phyloP scores from a whole-genome alignment of 768 basidiomycete genomes.

The Amanita phalloides region DNA sequence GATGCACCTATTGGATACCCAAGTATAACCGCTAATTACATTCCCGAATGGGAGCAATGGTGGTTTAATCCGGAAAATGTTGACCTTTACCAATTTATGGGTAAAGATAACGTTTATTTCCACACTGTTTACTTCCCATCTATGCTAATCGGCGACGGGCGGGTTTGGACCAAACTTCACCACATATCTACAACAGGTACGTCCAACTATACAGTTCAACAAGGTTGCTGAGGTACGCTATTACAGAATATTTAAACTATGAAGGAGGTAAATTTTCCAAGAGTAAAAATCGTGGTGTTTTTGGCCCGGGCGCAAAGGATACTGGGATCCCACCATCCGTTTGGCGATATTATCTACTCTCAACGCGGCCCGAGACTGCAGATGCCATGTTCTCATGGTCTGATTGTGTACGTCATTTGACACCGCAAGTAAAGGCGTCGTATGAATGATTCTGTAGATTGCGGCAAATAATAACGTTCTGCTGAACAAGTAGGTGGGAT shows the following conservation, averaged over 20 bases:
- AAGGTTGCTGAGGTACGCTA: background rate
- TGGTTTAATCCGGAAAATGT: constrained; percentile 92
- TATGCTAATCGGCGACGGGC: constrained; percentile 79
- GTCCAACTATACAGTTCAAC: constrained; percentile 10
- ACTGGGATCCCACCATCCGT: constrained; percentile 91
- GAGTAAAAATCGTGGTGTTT: constrained; percentile 92
- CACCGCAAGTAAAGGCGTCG: background rate
- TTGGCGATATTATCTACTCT: constrained; percentile 94
- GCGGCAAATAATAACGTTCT: constrained; percentile 88
- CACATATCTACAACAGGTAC: constrained; percentile 92
- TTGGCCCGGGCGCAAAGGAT: constrained; percentile 88
- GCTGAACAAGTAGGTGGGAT: constrained; percentile 68
- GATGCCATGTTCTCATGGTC: constrained; percentile 97
- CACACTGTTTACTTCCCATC: constrained; percentile 94
- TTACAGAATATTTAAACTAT: constrained; percentile 89
- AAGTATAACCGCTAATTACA: constrained; percentile 94
- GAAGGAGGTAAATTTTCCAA: constrained; percentile 99
- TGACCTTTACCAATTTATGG: constrained; percentile 97
- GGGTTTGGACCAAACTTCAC: constrained; percentile 88
- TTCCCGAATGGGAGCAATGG: constrained; percentile 92
- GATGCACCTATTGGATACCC: constrained; percentile 96
- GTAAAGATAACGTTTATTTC: constrained; percentile 99
- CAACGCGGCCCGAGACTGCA: constrained; percentile 84
- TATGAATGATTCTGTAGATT: constrained; percentile 37
- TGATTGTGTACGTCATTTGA: constrained; percentile 58